phyloP scores from a whole-genome alignment of 2,329 filamentous ascomycete genomes.

The Thermomyces lanuginosus region DNA sequence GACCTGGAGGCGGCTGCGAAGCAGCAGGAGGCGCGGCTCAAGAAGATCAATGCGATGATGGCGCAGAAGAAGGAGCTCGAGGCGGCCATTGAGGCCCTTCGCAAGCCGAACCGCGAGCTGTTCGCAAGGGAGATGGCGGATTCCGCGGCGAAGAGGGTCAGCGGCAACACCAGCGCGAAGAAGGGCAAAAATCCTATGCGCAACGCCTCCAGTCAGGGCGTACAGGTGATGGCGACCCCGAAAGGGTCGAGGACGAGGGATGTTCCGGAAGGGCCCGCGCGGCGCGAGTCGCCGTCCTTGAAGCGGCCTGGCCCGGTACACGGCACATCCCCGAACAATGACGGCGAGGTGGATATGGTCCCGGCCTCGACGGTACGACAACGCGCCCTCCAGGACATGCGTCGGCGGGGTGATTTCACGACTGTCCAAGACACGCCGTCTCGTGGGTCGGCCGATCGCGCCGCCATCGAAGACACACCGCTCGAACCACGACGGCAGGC shows the following conservation, averaged over 20 bases:
- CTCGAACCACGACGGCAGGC: constrained; percentile 1
- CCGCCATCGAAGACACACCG: background rate
- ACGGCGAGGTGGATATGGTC: constrained; percentile 15
- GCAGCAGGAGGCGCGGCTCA: constrained; percentile 30
- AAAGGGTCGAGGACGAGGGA: constrained; percentile 22
- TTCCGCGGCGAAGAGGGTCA: constrained; percentile 22
- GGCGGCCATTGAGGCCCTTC: constrained; percentile 31
- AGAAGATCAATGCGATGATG: constrained; percentile 28
- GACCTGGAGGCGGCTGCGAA: constrained; percentile 31
- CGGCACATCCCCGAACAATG: constrained; percentile 11
- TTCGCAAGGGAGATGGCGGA: constrained; percentile 31
- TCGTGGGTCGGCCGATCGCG: constrained; percentile 10
- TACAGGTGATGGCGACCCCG: constrained; percentile 36
- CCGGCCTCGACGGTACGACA: constrained; percentile 17
- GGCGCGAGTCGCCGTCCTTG: constrained; percentile 16
- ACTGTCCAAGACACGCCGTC: constrained; percentile 26
- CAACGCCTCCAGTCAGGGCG: constrained; percentile 25
- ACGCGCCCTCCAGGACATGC: constrained; percentile 5
- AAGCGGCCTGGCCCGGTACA: constrained; percentile 1
- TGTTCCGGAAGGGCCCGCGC: constrained; percentile 12
- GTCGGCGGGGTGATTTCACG: constrained; percentile 6
- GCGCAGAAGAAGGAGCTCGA: constrained; percentile 34
- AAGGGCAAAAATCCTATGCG: constrained; percentile 27
- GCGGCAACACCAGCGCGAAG: constrained; percentile 15
- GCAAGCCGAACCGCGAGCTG: constrained; percentile 32